phyloP scores from a whole-genome alignment of 495 filamentous ascomycete species.

The Lasiosphaeriaceae sp. region DNA sequence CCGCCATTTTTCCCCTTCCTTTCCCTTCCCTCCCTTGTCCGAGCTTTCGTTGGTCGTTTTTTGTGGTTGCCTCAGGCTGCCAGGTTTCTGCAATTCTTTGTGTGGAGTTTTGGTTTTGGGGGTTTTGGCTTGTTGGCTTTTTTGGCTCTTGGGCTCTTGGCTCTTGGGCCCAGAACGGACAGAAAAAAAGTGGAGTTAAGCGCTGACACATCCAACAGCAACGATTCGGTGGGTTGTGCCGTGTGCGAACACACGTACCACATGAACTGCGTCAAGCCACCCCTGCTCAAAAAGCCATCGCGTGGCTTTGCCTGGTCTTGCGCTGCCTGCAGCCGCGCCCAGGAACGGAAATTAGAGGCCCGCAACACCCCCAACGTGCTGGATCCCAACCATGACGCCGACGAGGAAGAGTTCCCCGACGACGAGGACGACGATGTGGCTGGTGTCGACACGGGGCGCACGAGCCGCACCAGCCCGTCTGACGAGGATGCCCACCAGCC shows the following conservation, averaged over 20 bases:
- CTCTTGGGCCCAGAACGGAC: no score
- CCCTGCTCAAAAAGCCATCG: slow-evolving; percentile 91
- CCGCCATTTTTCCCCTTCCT: no score
- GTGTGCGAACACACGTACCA: slow-evolving; percentile 94
- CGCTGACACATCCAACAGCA: slow-evolving; percentile 49
- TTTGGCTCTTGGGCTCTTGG: neutral
- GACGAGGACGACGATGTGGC: slow-evolving; percentile 83
- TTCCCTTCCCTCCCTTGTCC: no score
- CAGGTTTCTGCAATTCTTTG: no score
- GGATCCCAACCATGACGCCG: slow-evolving; percentile 30
- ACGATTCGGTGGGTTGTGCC: slow-evolving; percentile 95
- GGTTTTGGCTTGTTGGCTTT: slow-evolving; percentile 1
- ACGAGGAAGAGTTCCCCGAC: slow-evolving; percentile 48
- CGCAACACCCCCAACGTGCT: slow-evolving; percentile 70
- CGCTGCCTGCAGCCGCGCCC: slow-evolving; percentile 88
- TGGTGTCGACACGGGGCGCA: slow-evolving; percentile 64
- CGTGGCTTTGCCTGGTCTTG: slow-evolving; percentile 98
- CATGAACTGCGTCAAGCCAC: slow-evolving; percentile 95
- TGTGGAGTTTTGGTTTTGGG: no score
- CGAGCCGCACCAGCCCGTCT: slow-evolving; percentile 55
- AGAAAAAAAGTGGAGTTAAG: slow-evolving; percentile 2
- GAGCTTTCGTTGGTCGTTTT: no score
- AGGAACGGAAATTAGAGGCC: slow-evolving; percentile 88
- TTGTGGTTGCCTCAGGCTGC: no score
- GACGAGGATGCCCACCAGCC: slow-evolving; percentile 56